Percentiles rank a stretch among this genome's conserved stretches.
Conservation (phyloP, 2,329 filamentous ascomycete genomes). For the Metarhizium rileyi region DNA sequence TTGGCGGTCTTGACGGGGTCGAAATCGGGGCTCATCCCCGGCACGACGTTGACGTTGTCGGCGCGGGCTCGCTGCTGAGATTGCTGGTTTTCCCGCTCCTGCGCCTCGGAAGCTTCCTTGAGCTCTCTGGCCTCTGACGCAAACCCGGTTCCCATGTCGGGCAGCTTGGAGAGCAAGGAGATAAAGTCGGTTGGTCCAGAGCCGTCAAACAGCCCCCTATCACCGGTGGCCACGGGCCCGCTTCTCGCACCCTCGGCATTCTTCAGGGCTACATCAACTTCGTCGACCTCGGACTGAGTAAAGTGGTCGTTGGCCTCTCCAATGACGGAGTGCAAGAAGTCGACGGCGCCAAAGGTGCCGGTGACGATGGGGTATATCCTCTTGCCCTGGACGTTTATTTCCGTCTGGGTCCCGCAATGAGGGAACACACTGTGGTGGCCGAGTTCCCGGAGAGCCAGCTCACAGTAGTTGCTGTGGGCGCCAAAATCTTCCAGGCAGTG, state of each 20-base stretch:
- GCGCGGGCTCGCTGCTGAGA: slow-evolving; percentile 32
- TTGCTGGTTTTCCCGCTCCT: slow-evolving; percentile 48
- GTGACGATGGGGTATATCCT: slow-evolving; percentile 68
- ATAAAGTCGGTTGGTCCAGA: slow-evolving; percentile 50
- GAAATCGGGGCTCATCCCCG: slow-evolving; percentile 65
- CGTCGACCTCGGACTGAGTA: slow-evolving; percentile 74
- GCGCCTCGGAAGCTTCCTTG: slow-evolving; percentile 49
- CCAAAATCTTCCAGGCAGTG: slow-evolving; percentile 74
- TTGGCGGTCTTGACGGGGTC: slow-evolving; percentile 67
- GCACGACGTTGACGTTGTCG: slow-evolving; percentile 49
- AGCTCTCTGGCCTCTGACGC: slow-evolving; percentile 56
- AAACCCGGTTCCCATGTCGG: slow-evolving; percentile 56
- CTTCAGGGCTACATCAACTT: slow-evolving; percentile 65
- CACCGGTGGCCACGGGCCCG: slow-evolving; percentile 22
- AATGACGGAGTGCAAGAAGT: slow-evolving; percentile 71
- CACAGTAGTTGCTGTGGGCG: slow-evolving; percentile 76
- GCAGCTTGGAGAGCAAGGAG: slow-evolving; percentile 65
- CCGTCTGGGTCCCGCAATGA: slow-evolving; percentile 57
- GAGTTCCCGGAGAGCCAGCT: slow-evolving; percentile 67
- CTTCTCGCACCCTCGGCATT: slow-evolving; percentile 48
- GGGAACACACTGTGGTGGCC: slow-evolving; percentile 73
- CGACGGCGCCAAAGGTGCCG: slow-evolving; percentile 66
- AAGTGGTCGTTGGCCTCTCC: slow-evolving; percentile 76
- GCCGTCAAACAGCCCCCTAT: slow-evolving; percentile 32
- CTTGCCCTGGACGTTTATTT: slow-evolving; percentile 54